phyloP scores from a whole-genome alignment of 352 stramenopile genomes.

The Globisporangium splendens region DNA sequence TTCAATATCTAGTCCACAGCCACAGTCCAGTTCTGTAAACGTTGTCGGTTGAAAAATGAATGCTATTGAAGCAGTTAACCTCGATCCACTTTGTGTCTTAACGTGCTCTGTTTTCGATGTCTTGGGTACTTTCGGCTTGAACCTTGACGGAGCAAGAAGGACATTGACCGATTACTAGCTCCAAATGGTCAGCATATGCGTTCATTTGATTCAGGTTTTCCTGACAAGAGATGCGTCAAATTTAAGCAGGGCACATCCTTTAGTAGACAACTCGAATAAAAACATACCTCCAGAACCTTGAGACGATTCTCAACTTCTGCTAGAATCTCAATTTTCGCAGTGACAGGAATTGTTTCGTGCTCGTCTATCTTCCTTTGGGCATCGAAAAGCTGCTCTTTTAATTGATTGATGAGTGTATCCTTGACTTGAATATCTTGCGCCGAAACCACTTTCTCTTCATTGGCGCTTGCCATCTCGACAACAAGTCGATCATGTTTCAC shows the following conservation, averaged over 20 bases:
- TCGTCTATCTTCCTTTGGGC: slow-evolving; percentile 17
- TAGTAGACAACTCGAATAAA: neutral
- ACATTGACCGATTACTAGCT: slow-evolving; percentile 71
- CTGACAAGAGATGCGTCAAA: slow-evolving; percentile 18
- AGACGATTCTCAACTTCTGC: slow-evolving; percentile 31
- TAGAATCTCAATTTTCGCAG: slow-evolving; percentile 20
- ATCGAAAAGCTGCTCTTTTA: slow-evolving; percentile 27
- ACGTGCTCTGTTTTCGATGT: slow-evolving; percentile 19
- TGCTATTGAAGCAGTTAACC: neutral
- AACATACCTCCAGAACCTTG: slow-evolving; percentile 63
- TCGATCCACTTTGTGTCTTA: slow-evolving; percentile 5
- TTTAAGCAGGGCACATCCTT: neutral
- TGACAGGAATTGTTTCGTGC: slow-evolving; percentile 4
- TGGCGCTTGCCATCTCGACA: slow-evolving; percentile 14
- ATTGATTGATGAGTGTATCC: slow-evolving; percentile 30
- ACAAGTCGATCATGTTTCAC: slow-evolving; percentile 28
- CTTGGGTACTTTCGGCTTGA: slow-evolving; percentile 62
- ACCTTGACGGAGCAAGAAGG: slow-evolving; percentile 67
- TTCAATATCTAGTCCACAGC: slow-evolving; percentile 69
- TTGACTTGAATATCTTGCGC: slow-evolving; percentile 24
- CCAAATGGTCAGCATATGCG: slow-evolving; percentile 71
- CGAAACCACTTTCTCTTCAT: slow-evolving; percentile 7
- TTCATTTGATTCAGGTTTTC: slow-evolving; percentile 80
- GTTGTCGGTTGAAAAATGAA: slow-evolving; percentile 1
- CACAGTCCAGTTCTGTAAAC: slow-evolving; percentile 51